Conservation (phyloP, 1,284 basidiomycete species). For the Moniliophthora roreri region DNA sequence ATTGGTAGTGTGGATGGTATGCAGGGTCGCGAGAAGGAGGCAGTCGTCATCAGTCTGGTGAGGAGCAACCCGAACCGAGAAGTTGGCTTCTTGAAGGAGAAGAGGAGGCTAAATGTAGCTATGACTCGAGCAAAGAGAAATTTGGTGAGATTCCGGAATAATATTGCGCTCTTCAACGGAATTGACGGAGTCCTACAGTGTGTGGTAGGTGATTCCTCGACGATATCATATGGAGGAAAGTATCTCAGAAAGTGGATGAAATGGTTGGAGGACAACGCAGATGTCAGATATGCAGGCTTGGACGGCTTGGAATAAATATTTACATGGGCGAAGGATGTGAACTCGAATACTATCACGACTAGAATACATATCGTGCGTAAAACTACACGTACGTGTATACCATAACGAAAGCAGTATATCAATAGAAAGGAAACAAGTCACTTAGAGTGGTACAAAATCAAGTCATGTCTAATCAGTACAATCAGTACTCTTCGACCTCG, state of each 20-base stretch:
- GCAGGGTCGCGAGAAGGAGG: slow-evolving; percentile 92
- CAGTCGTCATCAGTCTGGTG: slow-evolving; percentile 86
- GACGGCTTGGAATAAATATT: slow-evolving; percentile 32
- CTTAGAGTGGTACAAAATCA: background rate
- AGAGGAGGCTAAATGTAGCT: slow-evolving; percentile 87
- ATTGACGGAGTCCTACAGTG: slow-evolving; percentile 49
- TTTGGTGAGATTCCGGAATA: slow-evolving; percentile 51
- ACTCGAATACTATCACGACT: too few relatives aligned
- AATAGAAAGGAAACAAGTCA: too few relatives aligned
- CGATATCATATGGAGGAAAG: slow-evolving; percentile 77
- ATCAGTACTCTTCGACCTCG: slow-evolving; percentile 69
- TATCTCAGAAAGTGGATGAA: slow-evolving; percentile 88
- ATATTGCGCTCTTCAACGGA: slow-evolving; percentile 1
- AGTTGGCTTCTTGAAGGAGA: slow-evolving; percentile 91
- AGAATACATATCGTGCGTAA: too few relatives aligned
- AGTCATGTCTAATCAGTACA: slow-evolving; percentile 1
- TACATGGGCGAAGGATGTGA: too few relatives aligned
- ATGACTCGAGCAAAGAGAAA: slow-evolving; percentile 95
- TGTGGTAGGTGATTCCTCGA: slow-evolving; percentile 88
- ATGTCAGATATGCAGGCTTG: slow-evolving; percentile 80
- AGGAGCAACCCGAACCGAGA: slow-evolving; percentile 86
- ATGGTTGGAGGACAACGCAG: slow-evolving; percentile 89
- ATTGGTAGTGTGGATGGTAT: slow-evolving; percentile 93
- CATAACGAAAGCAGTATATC: background rate
- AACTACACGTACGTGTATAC: too few relatives aligned